Evolutionary conservation across 495 filamentous ascomycete species (phyloP).

Genomic region (Xylaria sp.): DNA sequence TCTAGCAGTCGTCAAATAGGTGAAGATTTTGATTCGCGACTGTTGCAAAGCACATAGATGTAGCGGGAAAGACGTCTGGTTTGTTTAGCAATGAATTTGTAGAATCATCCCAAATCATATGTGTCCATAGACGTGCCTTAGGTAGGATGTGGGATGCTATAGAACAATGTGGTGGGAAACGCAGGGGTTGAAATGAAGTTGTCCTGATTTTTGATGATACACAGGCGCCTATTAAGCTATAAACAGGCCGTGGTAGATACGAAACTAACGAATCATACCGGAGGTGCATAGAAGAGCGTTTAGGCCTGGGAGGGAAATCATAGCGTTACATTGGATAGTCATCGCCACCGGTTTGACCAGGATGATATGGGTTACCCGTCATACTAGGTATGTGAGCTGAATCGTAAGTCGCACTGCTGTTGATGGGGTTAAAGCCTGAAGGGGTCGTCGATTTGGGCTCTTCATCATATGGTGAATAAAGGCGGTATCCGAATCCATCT

Average conservation of each 20-base stretch:
- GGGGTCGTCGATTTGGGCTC: constrained; percentile 39
- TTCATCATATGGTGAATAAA: constrained; percentile 40
- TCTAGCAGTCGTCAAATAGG: not conserved
- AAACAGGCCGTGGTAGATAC: not conserved
- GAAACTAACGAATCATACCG: not conserved
- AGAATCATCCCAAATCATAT: constrained; percentile 15
- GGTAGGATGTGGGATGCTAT: not conserved
- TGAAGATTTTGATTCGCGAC: not conserved
- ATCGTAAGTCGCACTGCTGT: constrained; percentile 31
- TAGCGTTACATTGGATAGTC: constrained; percentile 27
- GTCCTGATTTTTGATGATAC: not conserved
- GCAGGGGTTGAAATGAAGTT: not conserved
- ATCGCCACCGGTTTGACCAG: constrained; percentile 19
- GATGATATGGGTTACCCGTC: constrained; percentile 25
- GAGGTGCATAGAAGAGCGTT: not conserved
- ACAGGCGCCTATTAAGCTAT: not conserved
- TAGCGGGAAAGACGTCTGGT: constrained; percentile 9
- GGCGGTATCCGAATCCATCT: constrained; percentile 42
- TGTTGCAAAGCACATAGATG: not conserved
- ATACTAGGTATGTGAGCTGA: constrained; percentile 34
- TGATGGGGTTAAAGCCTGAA: constrained; percentile 41
- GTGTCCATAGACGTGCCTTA: not conserved
- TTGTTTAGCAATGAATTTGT: constrained; percentile 25
- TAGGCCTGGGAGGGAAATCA: not conserved
- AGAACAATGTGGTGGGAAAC: not conserved